Evolutionary conservation across 2,329 filamentous ascomycete genomes (phyloP), one percentile per base, ranked within the genome.

Genomic region (Alternaria sp.): DNA sequence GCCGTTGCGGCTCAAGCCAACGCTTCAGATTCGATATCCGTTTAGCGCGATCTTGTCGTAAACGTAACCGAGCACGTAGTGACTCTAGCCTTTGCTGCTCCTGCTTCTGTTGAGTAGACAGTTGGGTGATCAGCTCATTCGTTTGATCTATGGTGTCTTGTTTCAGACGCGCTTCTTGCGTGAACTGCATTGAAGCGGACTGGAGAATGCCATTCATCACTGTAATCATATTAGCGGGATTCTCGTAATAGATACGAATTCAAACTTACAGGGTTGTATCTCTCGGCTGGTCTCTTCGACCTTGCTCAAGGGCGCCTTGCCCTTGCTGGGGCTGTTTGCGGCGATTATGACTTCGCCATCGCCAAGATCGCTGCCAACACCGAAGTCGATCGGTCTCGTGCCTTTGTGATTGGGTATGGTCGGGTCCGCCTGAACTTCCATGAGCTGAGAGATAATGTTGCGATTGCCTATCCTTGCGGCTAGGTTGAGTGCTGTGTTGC

Each of bases 401-500:
- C 95, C 94, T 47, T 94, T 94, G 52, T 93, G 89, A 74, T 99
- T 99, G 6, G 93, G 88, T 74, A 98, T 94, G 57, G 91, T 89
- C n/a, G 93, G 91, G 78, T 98, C 93, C 1, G 96, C 96, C 60
- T 95, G 93, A 46, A 99, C 94, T 80, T 99, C 96, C 11, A 98
- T 85, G 30, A 99, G 85, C 77, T 99, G 96, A n/a, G 93, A 95
- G 61, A 98, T 97, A 72, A 99, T 97, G 73, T 93, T 96, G 59
- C 91, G 87, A 77, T 97, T 98, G 21, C 93, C 93, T 69, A 97
- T 97, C 65, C 96, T 87, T 2, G 96, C 94, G 2, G 95, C 96
- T 66, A 98, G 90, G 71, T 97, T 97, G 19, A 99, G 84, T 0
- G 96, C 96, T 0, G 96, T 99, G 75, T 99, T 97, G 1, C 96